Percentiles rank a stretch among this genome's conserved stretches.
Conservation (phyloP, 441 rosid species). For the Rhodomyrtus psidioides region DNA sequence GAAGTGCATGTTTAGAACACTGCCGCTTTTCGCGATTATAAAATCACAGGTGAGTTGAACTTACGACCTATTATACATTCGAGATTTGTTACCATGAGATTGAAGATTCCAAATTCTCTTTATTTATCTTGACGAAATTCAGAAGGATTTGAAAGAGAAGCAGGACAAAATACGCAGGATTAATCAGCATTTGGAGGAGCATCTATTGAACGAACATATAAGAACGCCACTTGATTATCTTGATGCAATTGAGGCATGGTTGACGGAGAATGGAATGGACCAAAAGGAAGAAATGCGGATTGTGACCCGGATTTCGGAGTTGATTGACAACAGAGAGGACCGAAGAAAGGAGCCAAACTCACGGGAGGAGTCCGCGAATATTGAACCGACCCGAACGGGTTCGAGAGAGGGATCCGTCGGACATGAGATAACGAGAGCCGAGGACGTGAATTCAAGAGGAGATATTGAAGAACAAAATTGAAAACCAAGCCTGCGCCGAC, state of each 20-base stretch:
- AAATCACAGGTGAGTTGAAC: slow-evolving; percentile 48
- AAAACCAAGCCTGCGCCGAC: background rate
- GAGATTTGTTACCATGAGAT: background rate
- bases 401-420: background rate
- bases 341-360: slow-evolving; percentile 26
- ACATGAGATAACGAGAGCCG: background rate
- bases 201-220: slow-evolving; percentile 49
- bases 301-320: slow-evolving; percentile 17
- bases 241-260: fast-evolving
- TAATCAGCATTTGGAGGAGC: slow-evolving; percentile 31
- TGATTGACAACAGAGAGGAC: slow-evolving; percentile 19
- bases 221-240: slow-evolving; percentile 23
- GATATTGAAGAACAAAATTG: background rate
- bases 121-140: background rate
- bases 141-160: slow-evolving; percentile 32
- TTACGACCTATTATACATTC: background rate
- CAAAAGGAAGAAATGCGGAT: background rate
- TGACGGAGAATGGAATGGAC: background rate
- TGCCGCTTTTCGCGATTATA: slow-evolving; percentile 73
- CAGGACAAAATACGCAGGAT: fast-evolving
- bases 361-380: background rate
- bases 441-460: background rate
- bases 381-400: background rate
- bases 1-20: slow-evolving; percentile 84
- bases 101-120: background rate